A percentile compares a stretch with the other conserved stretches of the same genome.
Evolutionary conservation across 805 yeast genomes (phyloP).

Genomic region (Danielia reshetovae): DNA sequence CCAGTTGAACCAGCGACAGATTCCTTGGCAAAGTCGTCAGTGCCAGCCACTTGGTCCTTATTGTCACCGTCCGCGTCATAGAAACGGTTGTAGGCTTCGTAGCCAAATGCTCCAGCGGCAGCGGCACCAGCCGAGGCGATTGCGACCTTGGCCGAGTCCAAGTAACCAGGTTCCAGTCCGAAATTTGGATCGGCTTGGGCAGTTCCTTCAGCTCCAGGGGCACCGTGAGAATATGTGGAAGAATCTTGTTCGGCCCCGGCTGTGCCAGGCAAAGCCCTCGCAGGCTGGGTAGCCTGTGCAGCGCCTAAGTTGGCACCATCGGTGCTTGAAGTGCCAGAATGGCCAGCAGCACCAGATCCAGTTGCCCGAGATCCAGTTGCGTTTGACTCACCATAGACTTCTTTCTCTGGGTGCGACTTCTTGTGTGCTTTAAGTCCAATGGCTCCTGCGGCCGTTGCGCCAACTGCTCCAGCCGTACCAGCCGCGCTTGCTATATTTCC

Average conservation of each 20-base stretch:
- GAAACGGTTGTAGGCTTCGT: constrained; percentile 15
- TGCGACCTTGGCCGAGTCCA: constrained; percentile 13
- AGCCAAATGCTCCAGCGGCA: constrained; percentile 20
- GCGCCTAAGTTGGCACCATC: too few species aligned
- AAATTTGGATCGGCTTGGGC: neutral
- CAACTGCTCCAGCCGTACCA: constrained; percentile 13
- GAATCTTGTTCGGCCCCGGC: too few species aligned
- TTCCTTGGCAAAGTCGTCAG: constrained; percentile 3
- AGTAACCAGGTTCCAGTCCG: constrained; percentile 4
- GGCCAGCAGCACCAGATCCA: constrained; percentile 2
- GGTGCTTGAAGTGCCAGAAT: constrained; percentile 1
- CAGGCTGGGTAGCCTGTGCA: too few species aligned
- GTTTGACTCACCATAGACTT: neutral
- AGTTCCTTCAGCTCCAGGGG: too few species aligned
- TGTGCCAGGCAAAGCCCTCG: too few species aligned
- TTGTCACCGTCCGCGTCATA: constrained; percentile 7
- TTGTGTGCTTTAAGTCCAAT: constrained; percentile 2
- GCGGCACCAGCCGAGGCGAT: constrained; percentile 20
- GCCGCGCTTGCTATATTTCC: constrained; percentile 11
- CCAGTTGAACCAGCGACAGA: neutral
- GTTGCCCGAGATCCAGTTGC: neutral
- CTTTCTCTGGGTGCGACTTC: neutral
- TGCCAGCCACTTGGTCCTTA: too few species aligned
- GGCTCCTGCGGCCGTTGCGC: constrained; percentile 13
- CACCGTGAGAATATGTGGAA: too few species aligned